Evolutionary conservation across 2,329 filamentous ascomycete genomes (phyloP).

Genomic region (Talaromyces funiculosus): DNA sequence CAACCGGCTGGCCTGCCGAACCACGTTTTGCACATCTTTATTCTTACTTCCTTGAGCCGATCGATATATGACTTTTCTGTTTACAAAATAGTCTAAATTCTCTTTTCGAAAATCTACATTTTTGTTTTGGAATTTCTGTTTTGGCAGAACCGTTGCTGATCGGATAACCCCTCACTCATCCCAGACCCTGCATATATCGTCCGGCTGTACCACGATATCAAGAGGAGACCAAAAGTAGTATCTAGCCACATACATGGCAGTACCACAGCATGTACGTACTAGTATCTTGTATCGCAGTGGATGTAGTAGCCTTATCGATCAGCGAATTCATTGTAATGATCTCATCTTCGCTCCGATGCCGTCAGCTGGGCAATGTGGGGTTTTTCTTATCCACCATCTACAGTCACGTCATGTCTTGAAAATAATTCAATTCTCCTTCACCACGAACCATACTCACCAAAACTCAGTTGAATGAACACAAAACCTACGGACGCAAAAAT

Average conservation of each 20-base stretch:
- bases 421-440: too few species aligned
- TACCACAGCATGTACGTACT: neutral
- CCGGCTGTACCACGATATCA: neutral
- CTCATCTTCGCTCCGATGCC: constrained; percentile 6
- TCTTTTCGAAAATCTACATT: neutral
- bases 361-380: constrained; percentile 5
- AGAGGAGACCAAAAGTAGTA: neutral
- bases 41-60: neutral
- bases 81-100: too few species aligned
- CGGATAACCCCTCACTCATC: neutral
- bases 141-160: neutral
- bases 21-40: neutral
- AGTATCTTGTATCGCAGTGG: neutral
- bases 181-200: neutral
- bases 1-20: neutral
- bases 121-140: neutral
- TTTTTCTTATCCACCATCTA: neutral
- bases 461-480: neutral
- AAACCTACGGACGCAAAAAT: constrained; percentile 18
- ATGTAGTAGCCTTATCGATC: neutral
- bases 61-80: too few species aligned
- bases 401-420: neutral
- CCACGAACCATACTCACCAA: too few species aligned
- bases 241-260: neutral
- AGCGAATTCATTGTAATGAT: neutral